These are phyloP conservation scores for Acanthamoeba healyi DNA, from an alignment of 208 protist species.

Conservation along the genomic window DNA sequence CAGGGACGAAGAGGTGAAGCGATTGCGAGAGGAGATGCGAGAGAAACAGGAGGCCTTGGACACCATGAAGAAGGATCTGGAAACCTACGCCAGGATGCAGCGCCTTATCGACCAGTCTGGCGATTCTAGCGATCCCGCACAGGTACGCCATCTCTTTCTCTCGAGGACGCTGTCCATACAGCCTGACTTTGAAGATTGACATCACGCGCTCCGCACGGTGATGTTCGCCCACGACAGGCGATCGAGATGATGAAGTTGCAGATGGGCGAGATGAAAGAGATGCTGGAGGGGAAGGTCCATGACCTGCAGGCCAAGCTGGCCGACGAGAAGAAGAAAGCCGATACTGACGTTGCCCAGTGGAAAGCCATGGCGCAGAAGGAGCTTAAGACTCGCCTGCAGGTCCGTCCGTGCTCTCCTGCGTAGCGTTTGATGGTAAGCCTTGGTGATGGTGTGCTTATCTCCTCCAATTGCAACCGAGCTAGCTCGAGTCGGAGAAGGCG, in stretches of 20 bases:
- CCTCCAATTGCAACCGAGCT: background rate
- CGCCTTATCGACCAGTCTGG: background rate
- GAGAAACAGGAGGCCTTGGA: conserved; percentile 48
- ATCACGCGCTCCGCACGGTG: background rate
- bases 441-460: background rate
- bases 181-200: no score
- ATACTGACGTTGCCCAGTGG: conserved; percentile 2
- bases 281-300: conserved; percentile 34
- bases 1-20: conserved; percentile 9
- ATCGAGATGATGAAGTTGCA: conserved; percentile 61
- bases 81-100: background rate
- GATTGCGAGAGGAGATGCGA: conserved; percentile 1
- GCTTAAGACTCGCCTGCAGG: conserved; percentile 43
- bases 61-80: conserved; percentile 18
- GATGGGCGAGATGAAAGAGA: conserved; percentile 39
- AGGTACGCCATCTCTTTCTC: background rate
- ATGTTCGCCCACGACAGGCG: background rate
- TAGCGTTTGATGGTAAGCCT: no score
- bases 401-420: background rate
- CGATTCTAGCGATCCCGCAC: background rate
- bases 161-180: background rate
- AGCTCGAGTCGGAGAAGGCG: conserved; percentile 43
- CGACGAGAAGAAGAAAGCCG: conserved; percentile 28
- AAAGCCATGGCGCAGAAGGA: conserved; percentile 63
- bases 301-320: conserved; percentile 17